Conservation (phyloP, 768 basidiomycete species). For the Amylocystis lapponica region DNA sequence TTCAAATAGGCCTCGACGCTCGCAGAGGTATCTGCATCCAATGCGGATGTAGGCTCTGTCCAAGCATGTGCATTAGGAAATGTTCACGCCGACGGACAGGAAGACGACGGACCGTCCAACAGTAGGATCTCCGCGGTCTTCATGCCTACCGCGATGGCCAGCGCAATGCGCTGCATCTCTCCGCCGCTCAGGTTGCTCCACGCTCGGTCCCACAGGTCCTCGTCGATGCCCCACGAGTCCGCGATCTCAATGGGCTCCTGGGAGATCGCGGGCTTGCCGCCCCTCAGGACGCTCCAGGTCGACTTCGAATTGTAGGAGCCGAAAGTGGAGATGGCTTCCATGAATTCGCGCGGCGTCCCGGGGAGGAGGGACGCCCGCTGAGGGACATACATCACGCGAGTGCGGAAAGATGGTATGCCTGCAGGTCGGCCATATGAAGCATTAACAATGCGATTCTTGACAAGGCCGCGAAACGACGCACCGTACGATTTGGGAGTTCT, state of each 20-base stretch:
- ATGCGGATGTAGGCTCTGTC: constrained; percentile 84
- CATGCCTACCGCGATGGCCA: constrained; percentile 70
- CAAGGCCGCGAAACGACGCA: too few species aligned
- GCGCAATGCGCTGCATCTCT: constrained; percentile 76
- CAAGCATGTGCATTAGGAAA: background rate
- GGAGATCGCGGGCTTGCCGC: background rate
- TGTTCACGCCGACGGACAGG: constrained; percentile 33
- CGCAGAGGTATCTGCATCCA: constrained; percentile 63
- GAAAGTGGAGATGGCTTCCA: constrained; percentile 51
- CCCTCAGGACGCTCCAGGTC: constrained; percentile 1
- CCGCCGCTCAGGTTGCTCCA: constrained; percentile 85
- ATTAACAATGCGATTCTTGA: too few species aligned
- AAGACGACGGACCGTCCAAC: constrained; percentile 56
- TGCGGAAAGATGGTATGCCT: constrained; percentile 78
- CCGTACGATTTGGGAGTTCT: constrained; percentile 50
- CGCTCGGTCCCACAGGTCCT: constrained; percentile 67
- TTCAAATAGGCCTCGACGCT: constrained; percentile 62
- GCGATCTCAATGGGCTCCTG: constrained; percentile 47
- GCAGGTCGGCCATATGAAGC: constrained; percentile 2
- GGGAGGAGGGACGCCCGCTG: constrained; percentile 85
- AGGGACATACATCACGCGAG: constrained; percentile 78
- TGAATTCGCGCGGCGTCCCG: constrained; percentile 71
- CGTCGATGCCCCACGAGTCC: constrained; percentile 58
- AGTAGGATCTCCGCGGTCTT: constrained; percentile 74
- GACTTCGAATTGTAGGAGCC: constrained; percentile 32